Evolutionary conservation across 169 alveolate species (phyloP).

Genomic region (Eimeria praecox): DNA sequence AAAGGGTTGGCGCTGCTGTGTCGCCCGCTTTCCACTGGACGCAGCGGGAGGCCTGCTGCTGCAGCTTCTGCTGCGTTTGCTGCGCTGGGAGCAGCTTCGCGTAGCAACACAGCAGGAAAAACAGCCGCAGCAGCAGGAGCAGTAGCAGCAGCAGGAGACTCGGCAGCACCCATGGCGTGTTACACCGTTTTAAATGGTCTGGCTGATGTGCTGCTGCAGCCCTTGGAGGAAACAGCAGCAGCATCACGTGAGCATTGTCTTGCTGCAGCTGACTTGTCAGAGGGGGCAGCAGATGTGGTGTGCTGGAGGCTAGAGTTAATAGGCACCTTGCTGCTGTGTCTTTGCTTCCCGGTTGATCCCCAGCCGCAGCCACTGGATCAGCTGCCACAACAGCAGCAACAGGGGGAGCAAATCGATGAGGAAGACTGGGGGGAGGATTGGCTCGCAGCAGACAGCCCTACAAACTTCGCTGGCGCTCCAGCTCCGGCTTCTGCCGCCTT

Average conservation of each 20-base stretch:
- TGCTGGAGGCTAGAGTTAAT: slow-evolving; percentile 33
- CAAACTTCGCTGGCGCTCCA: neutral
- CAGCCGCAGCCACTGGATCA: slow-evolving; percentile 15
- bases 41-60: neutral
- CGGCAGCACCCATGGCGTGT: neutral
- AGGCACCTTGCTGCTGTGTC: slow-evolving; percentile 10
- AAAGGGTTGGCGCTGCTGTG: slow-evolving; percentile 31
- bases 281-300: neutral
- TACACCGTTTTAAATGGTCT: neutral
- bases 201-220: slow-evolving; percentile 52
- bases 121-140: neutral
- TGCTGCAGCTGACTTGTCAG: slow-evolving; percentile 10
- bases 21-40: neutral
- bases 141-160: neutral
- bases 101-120: neutral
- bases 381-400: slow-evolving; percentile 27
- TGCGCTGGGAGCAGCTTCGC: slow-evolving; percentile 32
- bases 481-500: slow-evolving; percentile 3
- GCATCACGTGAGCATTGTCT: neutral
- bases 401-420: neutral
- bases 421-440: slow-evolving; percentile 42
- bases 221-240: slow-evolving; percentile 50
- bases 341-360: slow-evolving; percentile 4
- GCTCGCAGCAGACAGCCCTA: slow-evolving; percentile 35
- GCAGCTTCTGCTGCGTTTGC: slow-evolving; percentile 51